Evolutionary conservation across 1,284 basidiomycete genomes (phyloP).

Genomic region (Pseudozyma flocculosa): DNA sequence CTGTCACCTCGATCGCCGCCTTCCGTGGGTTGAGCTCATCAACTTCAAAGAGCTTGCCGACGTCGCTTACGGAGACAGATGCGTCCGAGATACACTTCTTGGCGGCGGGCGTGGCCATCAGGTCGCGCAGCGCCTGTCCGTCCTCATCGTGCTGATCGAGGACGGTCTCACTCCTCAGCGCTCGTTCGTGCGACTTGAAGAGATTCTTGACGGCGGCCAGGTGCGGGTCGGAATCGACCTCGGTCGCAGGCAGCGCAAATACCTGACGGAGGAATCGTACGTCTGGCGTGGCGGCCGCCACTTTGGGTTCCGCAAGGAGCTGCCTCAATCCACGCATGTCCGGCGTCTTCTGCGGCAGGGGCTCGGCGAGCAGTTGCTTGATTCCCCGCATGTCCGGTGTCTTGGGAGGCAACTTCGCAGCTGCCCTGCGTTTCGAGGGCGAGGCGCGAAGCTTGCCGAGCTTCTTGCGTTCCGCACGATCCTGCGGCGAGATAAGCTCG

Average conservation of each 20-base stretch:
- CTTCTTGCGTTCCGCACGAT: constrained; percentile 9
- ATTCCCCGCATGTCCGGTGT: constrained; percentile 12
- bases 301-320: not conserved
- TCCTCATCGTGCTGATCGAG: not conserved
- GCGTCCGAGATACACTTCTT: not conserved
- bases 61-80: not conserved
- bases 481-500: constrained; percentile 14
- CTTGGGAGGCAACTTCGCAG: constrained; percentile 8
- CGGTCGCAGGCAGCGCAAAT: not conserved
- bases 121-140: not conserved
- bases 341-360: not conserved
- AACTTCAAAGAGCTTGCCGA: not conserved
- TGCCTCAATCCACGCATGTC: constrained; percentile 1
- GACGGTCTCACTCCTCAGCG: not conserved
- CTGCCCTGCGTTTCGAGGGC: constrained; percentile 9
- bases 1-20: no score
- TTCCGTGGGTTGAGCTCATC: no score
- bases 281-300: not conserved
- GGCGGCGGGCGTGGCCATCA: constrained; percentile 3
- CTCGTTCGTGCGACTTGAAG: not conserved
- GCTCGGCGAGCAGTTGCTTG: constrained; percentile 7
- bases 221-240: not conserved
- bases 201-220: not conserved
- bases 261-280: constrained; percentile 2
- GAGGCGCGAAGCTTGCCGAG: constrained; percentile 2